Percentiles rank a stretch among this genome's conserved stretches.
phyloP scores from a whole-genome alignment of 805 yeast species.

The Ogataea glucozyma region DNA sequence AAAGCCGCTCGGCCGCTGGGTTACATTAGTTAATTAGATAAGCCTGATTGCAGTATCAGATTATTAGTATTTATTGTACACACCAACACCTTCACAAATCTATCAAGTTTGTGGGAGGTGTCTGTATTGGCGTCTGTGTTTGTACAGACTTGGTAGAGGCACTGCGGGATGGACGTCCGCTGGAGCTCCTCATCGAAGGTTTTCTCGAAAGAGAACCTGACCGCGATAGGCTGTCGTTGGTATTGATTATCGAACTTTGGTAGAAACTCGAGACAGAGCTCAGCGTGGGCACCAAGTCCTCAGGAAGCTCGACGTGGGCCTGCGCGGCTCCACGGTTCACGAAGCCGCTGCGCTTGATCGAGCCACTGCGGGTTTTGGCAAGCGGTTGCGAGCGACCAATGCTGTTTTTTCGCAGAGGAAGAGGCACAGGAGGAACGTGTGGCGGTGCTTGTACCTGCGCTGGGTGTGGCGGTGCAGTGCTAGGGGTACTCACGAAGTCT shows the following conservation, averaged over 20 bases:
- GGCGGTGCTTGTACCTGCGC: too few relatives aligned
- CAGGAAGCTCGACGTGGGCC: slow-evolving; percentile 9
- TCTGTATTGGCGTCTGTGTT: too few relatives aligned
- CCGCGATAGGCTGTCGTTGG: slow-evolving; percentile 13
- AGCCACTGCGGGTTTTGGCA: background rate
- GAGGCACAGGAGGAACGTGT: slow-evolving; percentile 1
- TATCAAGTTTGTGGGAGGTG: too few relatives aligned
- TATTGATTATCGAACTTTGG: slow-evolving; percentile 13
- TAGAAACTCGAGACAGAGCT: slow-evolving; percentile 12
- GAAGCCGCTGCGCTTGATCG: background rate
- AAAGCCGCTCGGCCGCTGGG: background rate
- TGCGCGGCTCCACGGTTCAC: background rate
- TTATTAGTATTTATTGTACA: too few relatives aligned
- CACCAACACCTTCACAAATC: too few relatives aligned
- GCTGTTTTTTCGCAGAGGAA: background rate
- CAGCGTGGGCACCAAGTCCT: slow-evolving; percentile 12
- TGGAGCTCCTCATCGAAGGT: slow-evolving; percentile 3
- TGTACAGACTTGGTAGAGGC: slow-evolving; percentile 4
- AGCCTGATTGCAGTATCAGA: too few relatives aligned
- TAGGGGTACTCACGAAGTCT: slow-evolving; percentile 17
- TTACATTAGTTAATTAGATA: too few relatives aligned
- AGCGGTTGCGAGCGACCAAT: background rate
- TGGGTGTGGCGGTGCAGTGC: background rate
- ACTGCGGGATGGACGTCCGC: background rate
- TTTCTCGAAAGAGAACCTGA: slow-evolving; percentile 8